Base-by-base conservation (phyloP, 257 asterid species). In the Rehmannia glutinosa region DNA sequence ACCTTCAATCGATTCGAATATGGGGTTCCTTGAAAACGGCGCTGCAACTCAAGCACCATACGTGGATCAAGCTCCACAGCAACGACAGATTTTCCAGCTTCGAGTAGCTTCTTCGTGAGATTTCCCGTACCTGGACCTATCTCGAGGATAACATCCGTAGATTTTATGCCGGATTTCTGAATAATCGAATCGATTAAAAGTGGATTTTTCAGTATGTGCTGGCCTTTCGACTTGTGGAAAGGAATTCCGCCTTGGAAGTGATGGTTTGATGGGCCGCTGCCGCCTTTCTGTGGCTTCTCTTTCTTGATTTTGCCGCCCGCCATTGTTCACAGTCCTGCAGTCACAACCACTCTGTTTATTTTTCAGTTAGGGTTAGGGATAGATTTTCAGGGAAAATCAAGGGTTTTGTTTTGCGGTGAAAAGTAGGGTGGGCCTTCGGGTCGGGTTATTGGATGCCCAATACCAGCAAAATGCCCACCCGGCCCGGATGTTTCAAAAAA, bases 121-220 rank as follows among this genome's bases (percentile, higher is more conserved):
- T 88, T 94, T 64, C 99, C 99, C 0, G 97, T 94, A 70, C 99
- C 99, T 0, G 97, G 97, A 51, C 97, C 99, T 38, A 94, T 94
- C 80, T 94, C 97, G 24, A 91, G 99, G 61, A 94, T 81, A 42
- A 78, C 51, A 28, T 94, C 99, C 16, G 97, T 88, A 47, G 91
- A 78, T 66, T 88, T 91, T 45, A 94, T 88, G 59, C 97, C 99
- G 2, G 99, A 76, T 85, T 94, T 94, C 73, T 94, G 93, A 52
- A 94, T 63, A 39, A 94, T 94, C 7, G 95, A 78, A 64, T 94
- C 99, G 38, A 94, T 78, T 5, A 94, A 32, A 2, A 94, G 81
- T 1, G 99, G 98, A 25, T 94, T 94, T 75, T 87, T 91, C 56
- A 94, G 80, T 62, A 91, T 94, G 56, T 91, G 97, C 76, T 94